phyloP scores from a whole-genome alignment of 306 rosid genomes.

The Pueraria montana region DNA sequence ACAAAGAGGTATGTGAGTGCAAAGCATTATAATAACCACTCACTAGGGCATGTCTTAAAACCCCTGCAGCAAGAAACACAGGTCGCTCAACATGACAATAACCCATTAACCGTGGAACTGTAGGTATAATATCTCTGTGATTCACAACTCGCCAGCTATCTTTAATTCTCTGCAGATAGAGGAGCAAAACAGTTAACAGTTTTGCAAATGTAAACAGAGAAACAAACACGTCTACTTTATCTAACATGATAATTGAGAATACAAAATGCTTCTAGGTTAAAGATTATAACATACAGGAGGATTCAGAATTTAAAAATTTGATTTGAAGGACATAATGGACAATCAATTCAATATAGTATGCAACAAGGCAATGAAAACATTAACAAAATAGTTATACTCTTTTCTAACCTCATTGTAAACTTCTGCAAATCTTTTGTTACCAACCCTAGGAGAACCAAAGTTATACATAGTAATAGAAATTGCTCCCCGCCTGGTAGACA shows the following conservation, averaged over 20 bases:
- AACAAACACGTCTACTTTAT: not conserved
- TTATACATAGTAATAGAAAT: conserved; percentile 89
- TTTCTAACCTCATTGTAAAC: conserved; percentile 82
- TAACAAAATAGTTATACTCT: conserved; percentile 24
- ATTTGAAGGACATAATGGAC: conserved; percentile 18
- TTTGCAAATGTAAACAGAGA: conserved; percentile 46
- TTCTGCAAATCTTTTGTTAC: conserved; percentile 92
- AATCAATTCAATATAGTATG: conserved; percentile 36
- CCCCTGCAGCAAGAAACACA: conserved; percentile 86
- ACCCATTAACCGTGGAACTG: conserved; percentile 96
- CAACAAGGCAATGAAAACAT: conserved; percentile 25
- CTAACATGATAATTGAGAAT: not conserved
- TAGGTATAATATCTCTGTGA: conserved; percentile 98
- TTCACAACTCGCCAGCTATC: conserved; percentile 99
- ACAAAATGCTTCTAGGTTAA: conserved; percentile 20
- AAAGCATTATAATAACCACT: conserved; percentile 49
- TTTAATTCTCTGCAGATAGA: conserved; percentile 82
- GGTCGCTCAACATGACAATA: conserved; percentile 98
- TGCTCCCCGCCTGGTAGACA: conserved; percentile 68
- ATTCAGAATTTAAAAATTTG: conserved; percentile 9
- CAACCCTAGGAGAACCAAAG: conserved; percentile 99
- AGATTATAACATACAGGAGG: conserved; percentile 5
- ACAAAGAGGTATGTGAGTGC: not conserved
- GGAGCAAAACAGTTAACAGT: conserved; percentile 30
- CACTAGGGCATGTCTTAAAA: conserved; percentile 70